Percentiles rank a stretch among this genome's conserved stretches.
Conservation (phyloP, 2,329 filamentous ascomycete species). For the Xylariaceae sp. region DNA sequence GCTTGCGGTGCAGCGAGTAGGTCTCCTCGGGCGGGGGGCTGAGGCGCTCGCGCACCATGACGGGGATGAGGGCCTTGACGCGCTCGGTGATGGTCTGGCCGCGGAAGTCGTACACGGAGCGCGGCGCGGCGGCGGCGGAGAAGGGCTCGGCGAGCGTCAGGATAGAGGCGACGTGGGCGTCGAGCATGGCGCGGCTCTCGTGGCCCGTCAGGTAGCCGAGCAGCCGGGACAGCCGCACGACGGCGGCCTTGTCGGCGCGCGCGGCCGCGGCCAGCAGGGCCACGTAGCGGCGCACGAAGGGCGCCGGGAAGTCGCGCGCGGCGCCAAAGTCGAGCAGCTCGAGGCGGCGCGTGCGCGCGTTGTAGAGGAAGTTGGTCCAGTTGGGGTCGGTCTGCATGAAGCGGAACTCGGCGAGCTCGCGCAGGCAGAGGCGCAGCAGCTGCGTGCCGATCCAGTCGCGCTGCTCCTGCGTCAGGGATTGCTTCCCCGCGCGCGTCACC, state of each 20-base stretch:
- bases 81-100: conserved; percentile 95
- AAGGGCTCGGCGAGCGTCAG: conserved; percentile 92
- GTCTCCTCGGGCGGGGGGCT: conserved; percentile 95
- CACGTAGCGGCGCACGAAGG: conserved; percentile 76
- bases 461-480: conserved; percentile 68
- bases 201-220: conserved; percentile 89
- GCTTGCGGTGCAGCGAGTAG: conserved; percentile 88
- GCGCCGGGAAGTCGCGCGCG: conserved; percentile 71
- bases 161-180: conserved; percentile 83
- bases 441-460: conserved; percentile 95
- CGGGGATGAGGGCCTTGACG: conserved; percentile 77
- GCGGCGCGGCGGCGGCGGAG: conserved; percentile 60
- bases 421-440: conserved; percentile 81
- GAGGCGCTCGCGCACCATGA: conserved; percentile 86
- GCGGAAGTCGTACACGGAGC: conserved; percentile 84
- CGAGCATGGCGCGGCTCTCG: conserved; percentile 77
- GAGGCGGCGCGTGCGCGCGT: conserved; percentile 61
- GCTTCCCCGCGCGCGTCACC: conserved; percentile 70
- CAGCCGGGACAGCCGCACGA: conserved; percentile 62
- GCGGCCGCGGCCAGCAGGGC: conserved; percentile 74
- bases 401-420: conserved; percentile 87
- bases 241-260: conserved; percentile 53
- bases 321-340: conserved; percentile 96
- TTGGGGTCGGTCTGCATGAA: conserved; percentile 99
- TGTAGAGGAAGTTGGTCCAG: conserved; percentile 98